Evolutionary conservation across 768 basidiomycete genomes (phyloP), one percentile per base, ranked within the genome.

Genomic region (Flagelloscypha sp.): DNA sequence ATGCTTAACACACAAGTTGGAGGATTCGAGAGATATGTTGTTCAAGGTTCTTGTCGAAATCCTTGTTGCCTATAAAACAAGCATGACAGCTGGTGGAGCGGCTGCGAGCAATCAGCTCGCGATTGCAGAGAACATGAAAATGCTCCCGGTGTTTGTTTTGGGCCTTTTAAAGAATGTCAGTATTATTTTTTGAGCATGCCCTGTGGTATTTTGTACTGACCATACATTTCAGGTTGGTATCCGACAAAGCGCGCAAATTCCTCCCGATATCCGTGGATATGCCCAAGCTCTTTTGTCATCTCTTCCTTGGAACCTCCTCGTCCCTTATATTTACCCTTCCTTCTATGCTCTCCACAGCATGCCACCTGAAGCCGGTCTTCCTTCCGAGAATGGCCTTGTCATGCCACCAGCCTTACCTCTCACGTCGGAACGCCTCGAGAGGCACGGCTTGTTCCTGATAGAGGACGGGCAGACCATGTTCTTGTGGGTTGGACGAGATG

Each of bases 401-500:
- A 65, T 98, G 55, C 95, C 95, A 1, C 78, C 81, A 2, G 73
- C 87, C 3, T 66, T 95, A 4, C 93, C 94, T 17, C 74, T 92
- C 39, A 93, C 92, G 1, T 90, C 88, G n/a, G 94, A 98, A 58
- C 72, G 90, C 24, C 66, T 99, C 35, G 93, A 97, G 58, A 70
- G 93, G 33, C 92, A 98, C 49, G 95, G 95, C 39, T 67, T 99
- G 36, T 97, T 83, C 76, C 60, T 99, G 43, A 95, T 99, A 47
- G 95, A 98, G 58, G 94, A 98, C 56, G 87, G 86, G 1, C 95
- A 98, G 58, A 93, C 86, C 15, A 87, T 99, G 52, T 98, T 99
- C 78, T 68, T 98, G 31, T 98, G 89, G 84, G 77, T 99, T 33
- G 95, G 95, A n/a, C 79, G 92, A 20, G 94, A 98, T 55, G 90